These are phyloP conservation scores for Podospora appendiculata DNA, from an alignment of 495 filamentous ascomycete species.

Conservation along the genomic window DNA sequence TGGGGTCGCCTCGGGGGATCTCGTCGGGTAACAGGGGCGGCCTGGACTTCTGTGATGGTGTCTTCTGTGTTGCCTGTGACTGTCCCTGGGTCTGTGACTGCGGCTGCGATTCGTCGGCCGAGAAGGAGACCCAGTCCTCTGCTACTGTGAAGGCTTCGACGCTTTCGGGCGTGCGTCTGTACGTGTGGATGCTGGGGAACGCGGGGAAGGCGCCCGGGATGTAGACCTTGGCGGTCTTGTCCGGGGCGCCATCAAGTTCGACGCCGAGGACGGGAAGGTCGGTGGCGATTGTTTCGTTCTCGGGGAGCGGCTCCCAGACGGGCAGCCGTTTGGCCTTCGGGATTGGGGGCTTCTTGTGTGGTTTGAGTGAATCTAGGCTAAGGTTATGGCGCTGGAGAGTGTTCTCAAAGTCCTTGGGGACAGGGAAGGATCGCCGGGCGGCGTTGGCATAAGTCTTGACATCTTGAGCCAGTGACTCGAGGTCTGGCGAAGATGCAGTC, in stretches of 20 bases:
- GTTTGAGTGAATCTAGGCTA: slow-evolving; percentile 24
- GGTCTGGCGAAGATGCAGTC: slow-evolving; percentile 20
- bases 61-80: slow-evolving; percentile 3
- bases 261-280: slow-evolving; percentile 31
- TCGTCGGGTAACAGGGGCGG: slow-evolving; percentile 22
- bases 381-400: slow-evolving; percentile 28
- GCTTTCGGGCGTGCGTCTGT: slow-evolving; percentile 33
- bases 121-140: slow-evolving; percentile 16
- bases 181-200: slow-evolving; percentile 39
- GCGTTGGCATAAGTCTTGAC: slow-evolving; percentile 25
- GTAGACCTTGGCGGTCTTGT: slow-evolving; percentile 32
- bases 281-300: slow-evolving; percentile 20
- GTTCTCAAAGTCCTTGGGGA: slow-evolving; percentile 34
- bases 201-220: slow-evolving; percentile 36
- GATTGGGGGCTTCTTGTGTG: slow-evolving; percentile 33
- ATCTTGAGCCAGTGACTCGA: slow-evolving; percentile 20
- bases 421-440: slow-evolving; percentile 26
- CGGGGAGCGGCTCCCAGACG: slow-evolving; percentile 20
- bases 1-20: slow-evolving; percentile 23
- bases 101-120: slow-evolving; percentile 4
- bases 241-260: slow-evolving; percentile 33
- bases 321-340: slow-evolving; percentile 22
- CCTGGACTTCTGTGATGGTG: slow-evolving; percentile 8
- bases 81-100: slow-evolving; percentile 1
- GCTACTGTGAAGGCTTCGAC: slow-evolving; percentile 16